Percentiles rank a stretch among this genome's conserved stretches.
Evolutionary conservation across 345 rosid genomes (phyloP).

Genomic region (Aethionema arabicum): DNA sequence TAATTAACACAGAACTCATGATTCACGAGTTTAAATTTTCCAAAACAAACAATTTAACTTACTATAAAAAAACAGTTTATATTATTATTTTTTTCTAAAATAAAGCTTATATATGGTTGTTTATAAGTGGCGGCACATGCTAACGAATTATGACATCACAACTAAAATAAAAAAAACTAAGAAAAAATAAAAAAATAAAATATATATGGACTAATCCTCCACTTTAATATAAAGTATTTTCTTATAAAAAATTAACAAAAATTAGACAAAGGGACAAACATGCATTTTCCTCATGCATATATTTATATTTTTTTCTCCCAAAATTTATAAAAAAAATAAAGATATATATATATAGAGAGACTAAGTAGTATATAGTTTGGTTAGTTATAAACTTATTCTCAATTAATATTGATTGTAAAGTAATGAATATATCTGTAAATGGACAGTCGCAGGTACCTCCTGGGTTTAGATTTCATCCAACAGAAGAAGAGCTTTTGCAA

Average conservation of each 20-base stretch:
- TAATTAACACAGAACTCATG: too few relatives aligned
- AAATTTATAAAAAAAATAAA: slow-evolving; percentile 5
- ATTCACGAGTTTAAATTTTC: too few relatives aligned
- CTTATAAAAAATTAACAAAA: slow-evolving; percentile 4
- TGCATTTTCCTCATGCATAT: slow-evolving; percentile 38
- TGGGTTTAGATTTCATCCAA: slow-evolving; percentile 90
- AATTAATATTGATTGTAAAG: too few relatives aligned
- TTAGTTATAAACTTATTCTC: slow-evolving; percentile 49
- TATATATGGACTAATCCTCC: background rate
- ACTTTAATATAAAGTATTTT: background rate
- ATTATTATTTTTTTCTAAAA: too few relatives aligned
- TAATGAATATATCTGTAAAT: slow-evolving; percentile 72
- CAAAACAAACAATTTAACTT: background rate
- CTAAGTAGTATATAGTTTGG: slow-evolving; percentile 1
- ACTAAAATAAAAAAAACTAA: slow-evolving; percentile 13
- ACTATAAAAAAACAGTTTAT: background rate
- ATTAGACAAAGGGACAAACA: slow-evolving; percentile 13
- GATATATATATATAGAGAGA: slow-evolving; percentile 27
- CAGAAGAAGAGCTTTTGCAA: slow-evolving; percentile 87
- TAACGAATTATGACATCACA: slow-evolving; percentile 11
- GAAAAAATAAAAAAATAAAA: background rate
- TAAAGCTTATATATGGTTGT: slow-evolving; percentile 1
- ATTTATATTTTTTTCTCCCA: slow-evolving; percentile 15
- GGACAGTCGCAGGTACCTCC: slow-evolving; percentile 86
- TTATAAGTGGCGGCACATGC: slow-evolving; percentile 25